A percentile compares a stretch with the other conserved stretches of the same genome.
These are phyloP conservation scores for Phialophora verrucosa DNA, from an alignment of 2,329 filamentous ascomycete genomes.

Conservation along the genomic window DNA sequence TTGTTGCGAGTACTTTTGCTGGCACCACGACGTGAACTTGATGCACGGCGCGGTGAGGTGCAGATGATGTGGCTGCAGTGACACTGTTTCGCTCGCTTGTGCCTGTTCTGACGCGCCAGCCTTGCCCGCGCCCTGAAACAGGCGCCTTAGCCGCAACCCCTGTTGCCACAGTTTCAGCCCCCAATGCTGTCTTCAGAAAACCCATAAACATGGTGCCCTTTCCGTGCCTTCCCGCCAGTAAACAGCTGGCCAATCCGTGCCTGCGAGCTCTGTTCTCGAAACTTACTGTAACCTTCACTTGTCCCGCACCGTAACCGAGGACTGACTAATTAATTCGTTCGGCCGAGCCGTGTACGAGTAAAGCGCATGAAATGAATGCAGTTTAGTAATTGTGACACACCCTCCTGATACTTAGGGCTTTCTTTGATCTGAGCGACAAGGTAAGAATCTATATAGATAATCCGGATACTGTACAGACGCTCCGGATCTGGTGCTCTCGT, in stretches of 20 bases:
- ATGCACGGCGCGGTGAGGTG: slow-evolving; percentile 15
- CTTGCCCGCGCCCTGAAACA: slow-evolving; percentile 14
- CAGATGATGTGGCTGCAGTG: slow-evolving; percentile 18
- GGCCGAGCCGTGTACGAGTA: background rate
- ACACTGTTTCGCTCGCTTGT: slow-evolving; percentile 3
- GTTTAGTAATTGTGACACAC: background rate
- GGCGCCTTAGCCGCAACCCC: background rate
- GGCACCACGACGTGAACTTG: slow-evolving; percentile 9
- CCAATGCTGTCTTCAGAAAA: background rate
- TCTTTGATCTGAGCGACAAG: background rate
- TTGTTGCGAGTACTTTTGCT: background rate
- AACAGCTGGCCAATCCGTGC: background rate
- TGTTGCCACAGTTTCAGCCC: slow-evolving; percentile 2
- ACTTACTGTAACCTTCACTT: background rate
- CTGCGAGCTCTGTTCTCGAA: background rate
- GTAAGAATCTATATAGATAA: background rate
- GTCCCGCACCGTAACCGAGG: background rate
- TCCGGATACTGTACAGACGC: background rate
- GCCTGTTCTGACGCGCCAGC: slow-evolving; percentile 12
- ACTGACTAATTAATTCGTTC: background rate
- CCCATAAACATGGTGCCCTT: background rate
- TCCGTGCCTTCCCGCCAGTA: background rate
- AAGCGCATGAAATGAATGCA: background rate
- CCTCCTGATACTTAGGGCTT: background rate
- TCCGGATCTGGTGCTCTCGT: background rate